Evolutionary conservation across 2,329 filamentous ascomycete genomes (phyloP).

Genomic region (Penicillium sp.): DNA sequence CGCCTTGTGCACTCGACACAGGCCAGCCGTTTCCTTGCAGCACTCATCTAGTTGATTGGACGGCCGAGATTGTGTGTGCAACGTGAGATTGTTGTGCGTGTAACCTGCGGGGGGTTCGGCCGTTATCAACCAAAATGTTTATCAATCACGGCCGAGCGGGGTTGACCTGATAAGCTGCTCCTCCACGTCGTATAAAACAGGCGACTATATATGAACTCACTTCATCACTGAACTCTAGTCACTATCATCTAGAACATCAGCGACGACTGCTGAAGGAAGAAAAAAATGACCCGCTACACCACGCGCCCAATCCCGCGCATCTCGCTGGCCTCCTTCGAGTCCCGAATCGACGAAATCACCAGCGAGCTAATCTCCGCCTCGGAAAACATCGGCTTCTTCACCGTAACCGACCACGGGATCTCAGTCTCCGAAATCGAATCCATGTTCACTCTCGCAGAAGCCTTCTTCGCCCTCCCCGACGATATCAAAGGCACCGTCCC

Average conservation of each 20-base stretch:
- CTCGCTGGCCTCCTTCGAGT: constrained; percentile 59
- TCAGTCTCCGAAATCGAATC: constrained; percentile 53
- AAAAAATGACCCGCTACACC: constrained; percentile 43
- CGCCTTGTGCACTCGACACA: constrained; percentile 34
- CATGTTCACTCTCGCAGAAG: constrained; percentile 57
- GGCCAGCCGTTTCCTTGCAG: constrained; percentile 30
- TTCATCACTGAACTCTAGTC: not conserved
- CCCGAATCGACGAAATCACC: constrained; percentile 60
- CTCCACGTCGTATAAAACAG: not conserved
- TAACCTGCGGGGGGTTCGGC: not conserved
- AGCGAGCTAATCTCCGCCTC: constrained; percentile 58
- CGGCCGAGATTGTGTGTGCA: constrained; percentile 9
- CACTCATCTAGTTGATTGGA: constrained; percentile 5
- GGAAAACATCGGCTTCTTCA: constrained; percentile 66
- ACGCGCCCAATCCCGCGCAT: constrained; percentile 56
- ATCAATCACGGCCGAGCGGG: not conserved
- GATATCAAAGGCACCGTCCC: constrained; percentile 59
- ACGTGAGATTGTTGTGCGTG: not conserved
- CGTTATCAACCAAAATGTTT: not conserved
- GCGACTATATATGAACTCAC: not conserved
- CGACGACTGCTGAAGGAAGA: not conserved
- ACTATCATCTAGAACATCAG: not conserved
- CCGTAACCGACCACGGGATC: constrained; percentile 61
- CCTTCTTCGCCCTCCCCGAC: constrained; percentile 61
- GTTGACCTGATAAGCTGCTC: not conserved